Base-by-base conservation (phyloP, 148 eudicot genomes). In the Dysphania ambrosioides region DNA sequence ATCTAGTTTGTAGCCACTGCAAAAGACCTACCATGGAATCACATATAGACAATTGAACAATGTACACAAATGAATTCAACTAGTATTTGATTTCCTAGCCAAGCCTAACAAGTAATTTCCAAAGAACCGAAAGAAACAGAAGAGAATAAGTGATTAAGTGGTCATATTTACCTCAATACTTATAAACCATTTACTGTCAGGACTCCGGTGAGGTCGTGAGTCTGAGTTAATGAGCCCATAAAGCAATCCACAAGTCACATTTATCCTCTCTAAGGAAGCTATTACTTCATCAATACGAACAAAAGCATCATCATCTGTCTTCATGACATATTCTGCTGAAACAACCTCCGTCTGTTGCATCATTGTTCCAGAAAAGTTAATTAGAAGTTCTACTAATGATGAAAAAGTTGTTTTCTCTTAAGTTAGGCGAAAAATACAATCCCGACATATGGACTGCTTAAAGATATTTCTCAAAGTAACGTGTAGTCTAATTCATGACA, bases 231-330 rank as follows among this genome's bases (percentile, higher is more conserved):
- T 90, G 68, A 90, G 93, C 75, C 99, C 99, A 83, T 95, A 95
- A 65, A 95, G 94, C 85, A 95, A 76, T 38, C 99, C 96, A 61
- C 47, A 85, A 51, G 78, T 80, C 71, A 78, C 90, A 67, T 89
- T 90, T 51, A 78, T 79, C 73, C 92, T 88, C 18, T 82, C 60
- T 47, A 95, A 67, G 62, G 99, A 84, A 72, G 88, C 76, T 81
- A 92, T 73, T 60, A 92, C 85, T 85, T 92, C 99, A 80, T 95
- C 99, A 66, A 95, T 85, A 68, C 97, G 99, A 79, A 95, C 96
- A 85, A 95, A 95, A 55, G 99, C 96, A 75, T 95, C 99, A 73
- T 95, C 99, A 64, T 95, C 98, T 8, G 99, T 92, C 82, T 95
- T 95, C 99, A 95, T 95, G 56, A 92, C 85, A 77, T 87, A 95